phyloP scores from a whole-genome alignment of 2,329 filamentous ascomycete genomes.

The Pseudogymnoascus sp. region DNA sequence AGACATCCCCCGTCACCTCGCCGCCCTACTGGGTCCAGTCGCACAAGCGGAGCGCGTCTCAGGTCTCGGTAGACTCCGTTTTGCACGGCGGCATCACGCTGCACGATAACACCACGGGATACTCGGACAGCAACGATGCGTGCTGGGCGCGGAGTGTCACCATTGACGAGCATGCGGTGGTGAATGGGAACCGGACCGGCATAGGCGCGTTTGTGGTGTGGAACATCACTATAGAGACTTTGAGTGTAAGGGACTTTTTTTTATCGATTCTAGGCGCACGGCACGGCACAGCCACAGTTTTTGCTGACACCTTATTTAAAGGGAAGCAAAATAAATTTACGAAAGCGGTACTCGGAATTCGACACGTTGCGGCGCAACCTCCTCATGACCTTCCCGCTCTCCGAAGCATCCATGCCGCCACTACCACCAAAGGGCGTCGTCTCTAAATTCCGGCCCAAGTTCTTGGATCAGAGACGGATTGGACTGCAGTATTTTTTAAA shows the following conservation, averaged over 20 bases:
- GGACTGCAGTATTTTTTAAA: slow-evolving; percentile 91
- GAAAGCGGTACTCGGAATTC: slow-evolving; percentile 86
- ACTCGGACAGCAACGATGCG: slow-evolving; percentile 45
- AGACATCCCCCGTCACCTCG: slow-evolving; percentile 24
- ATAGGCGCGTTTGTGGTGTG: slow-evolving; percentile 89
- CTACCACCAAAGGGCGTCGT: slow-evolving; percentile 88
- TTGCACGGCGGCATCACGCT: slow-evolving; percentile 49
- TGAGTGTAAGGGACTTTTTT: slow-evolving; percentile 54
- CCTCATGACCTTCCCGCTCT: slow-evolving; percentile 72
- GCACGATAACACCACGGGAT: slow-evolving; percentile 45
- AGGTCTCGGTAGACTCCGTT: slow-evolving; percentile 40
- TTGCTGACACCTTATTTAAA: slow-evolving; percentile 25
- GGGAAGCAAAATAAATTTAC: slow-evolving; percentile 54
- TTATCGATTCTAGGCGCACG: slow-evolving; percentile 14
- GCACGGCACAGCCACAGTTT: neutral
- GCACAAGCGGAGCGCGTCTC: slow-evolving; percentile 31
- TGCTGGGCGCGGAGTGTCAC: slow-evolving; percentile 60
- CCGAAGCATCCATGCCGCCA: slow-evolving; percentile 75
- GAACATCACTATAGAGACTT: slow-evolving; percentile 80
- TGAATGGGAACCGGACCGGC: slow-evolving; percentile 30
- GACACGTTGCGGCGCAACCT: slow-evolving; percentile 70
- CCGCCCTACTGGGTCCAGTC: slow-evolving; percentile 35
- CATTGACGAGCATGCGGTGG: slow-evolving; percentile 47
- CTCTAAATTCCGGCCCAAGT: slow-evolving; percentile 74
- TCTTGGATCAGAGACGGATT: slow-evolving; percentile 74